Base-by-base conservation (phyloP, 306 rosid genomes). In the Medicago arabica region DNA sequence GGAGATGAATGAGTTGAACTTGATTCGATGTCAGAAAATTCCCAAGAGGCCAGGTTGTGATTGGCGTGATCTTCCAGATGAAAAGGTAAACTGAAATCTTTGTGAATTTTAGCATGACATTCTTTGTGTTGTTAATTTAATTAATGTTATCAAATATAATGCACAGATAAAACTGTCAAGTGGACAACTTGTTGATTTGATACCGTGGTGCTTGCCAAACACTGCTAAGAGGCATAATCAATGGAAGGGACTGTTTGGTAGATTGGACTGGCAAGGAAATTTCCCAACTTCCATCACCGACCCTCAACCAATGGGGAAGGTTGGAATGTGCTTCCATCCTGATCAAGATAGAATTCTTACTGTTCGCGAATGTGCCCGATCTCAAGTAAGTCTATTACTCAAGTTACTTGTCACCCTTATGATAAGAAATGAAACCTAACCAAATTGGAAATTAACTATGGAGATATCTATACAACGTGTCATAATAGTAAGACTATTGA, bases 291-390 rank as follows among this genome's bases (percentile, higher is more conserved):
- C 99, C 67, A 84, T 92, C 13, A 95, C 99, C 2, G 99, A 95
- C 55, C 99, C 97, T 63, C 99, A 95, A 44, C 99, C 97, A 39
- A 95, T 95, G 99, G 99, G 99, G 14, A 95, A 95, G 81, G 97
- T 95, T 75, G 99, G 99, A 69, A 90, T 95, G 99, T 95, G 99
- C 86, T 95, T 95, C 79, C 99, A 95, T 76, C 99, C 99, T 6
- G 97, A 89, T 4, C 99, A 95, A 84, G 97, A 95, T 78, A 85
- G 99, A 69, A 95, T 95, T 70, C 89, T 95, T 11, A 89, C 99
- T 0, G 99, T 95, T 69, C 92, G 97, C 0, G 99, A 95, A 85
- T 95, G 97, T 10, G 99, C 99, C 40, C 89, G 97, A 63, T 95
- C 99, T 60, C 99, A 95, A 87, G 97, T 90, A 85, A 85, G 97